Percentiles rank a stretch among this genome's conserved stretches.
Evolutionary conservation across 768 basidiomycete species (phyloP).

Genomic region (Collybia sp.): DNA sequence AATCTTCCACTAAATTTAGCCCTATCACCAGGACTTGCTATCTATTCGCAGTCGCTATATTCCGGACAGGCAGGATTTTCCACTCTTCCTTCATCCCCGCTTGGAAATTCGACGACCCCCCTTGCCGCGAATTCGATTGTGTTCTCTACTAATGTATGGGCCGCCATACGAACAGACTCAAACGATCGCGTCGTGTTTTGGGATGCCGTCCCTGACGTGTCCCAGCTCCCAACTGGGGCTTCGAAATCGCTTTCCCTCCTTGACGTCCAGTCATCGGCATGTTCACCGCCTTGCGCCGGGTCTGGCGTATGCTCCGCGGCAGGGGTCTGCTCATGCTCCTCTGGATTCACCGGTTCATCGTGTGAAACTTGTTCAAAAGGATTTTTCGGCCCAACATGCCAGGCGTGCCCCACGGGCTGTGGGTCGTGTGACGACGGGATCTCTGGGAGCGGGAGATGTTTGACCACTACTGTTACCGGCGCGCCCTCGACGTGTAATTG

Average conservation of each 20-base stretch:
- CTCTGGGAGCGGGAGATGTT: slow-evolving; percentile 71
- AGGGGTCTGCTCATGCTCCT: slow-evolving; percentile 66
- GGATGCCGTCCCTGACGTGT: slow-evolving; percentile 73
- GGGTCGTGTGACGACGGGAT: slow-evolving; percentile 74
- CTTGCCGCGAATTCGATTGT: slow-evolving; percentile 58
- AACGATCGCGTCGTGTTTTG: slow-evolving; percentile 66
- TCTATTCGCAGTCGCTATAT: slow-evolving; percentile 61
- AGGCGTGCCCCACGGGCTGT: slow-evolving; percentile 68
- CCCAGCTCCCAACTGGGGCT: slow-evolving; percentile 54
- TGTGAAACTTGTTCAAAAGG: slow-evolving; percentile 77
- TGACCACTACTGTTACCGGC: slow-evolving; percentile 42
- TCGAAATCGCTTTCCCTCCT: slow-evolving; percentile 53
- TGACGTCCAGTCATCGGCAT: slow-evolving; percentile 68
- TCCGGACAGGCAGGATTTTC: slow-evolving; percentile 62
- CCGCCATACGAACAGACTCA: slow-evolving; percentile 51
- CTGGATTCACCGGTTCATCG: slow-evolving; percentile 72
- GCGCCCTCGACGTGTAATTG: slow-evolving; percentile 74
- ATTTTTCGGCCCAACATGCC: slow-evolving; percentile 72
- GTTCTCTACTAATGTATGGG: slow-evolving; percentile 68
- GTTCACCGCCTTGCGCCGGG: slow-evolving; percentile 72
- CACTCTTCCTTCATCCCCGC: slow-evolving; percentile 45
- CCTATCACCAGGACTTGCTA: slow-evolving; percentile 61
- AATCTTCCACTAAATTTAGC: slow-evolving; percentile 66
- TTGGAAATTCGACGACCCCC: slow-evolving; percentile 42
- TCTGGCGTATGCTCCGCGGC: slow-evolving; percentile 67